Evolutionary conservation across 2,329 filamentous ascomycete genomes (phyloP).

Genomic region (Fusarium sp.): DNA sequence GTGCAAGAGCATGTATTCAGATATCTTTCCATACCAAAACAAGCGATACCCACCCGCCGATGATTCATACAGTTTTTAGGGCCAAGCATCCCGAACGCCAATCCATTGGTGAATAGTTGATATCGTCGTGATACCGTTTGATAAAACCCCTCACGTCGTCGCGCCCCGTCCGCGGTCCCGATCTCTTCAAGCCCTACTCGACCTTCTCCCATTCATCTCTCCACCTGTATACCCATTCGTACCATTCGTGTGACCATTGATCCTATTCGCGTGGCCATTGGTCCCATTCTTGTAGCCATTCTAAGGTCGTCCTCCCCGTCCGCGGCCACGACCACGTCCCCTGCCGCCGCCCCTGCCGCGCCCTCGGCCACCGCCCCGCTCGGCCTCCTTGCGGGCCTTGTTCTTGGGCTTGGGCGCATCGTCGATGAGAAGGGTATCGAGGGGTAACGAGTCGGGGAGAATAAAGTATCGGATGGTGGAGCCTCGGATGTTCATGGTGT

Average conservation of each 20-base stretch:
- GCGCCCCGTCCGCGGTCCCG: constrained; percentile 23
- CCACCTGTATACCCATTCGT: neutral
- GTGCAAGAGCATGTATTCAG: constrained; percentile 46
- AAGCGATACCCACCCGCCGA: constrained; percentile 44
- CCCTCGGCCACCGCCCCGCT: constrained; percentile 67
- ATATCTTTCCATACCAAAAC: constrained; percentile 48
- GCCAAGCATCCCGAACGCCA: constrained; percentile 52
- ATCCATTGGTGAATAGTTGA: constrained; percentile 45
- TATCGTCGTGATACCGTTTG: constrained; percentile 37
- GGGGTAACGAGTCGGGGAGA: constrained; percentile 91
- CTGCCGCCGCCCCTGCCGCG: constrained; percentile 66
- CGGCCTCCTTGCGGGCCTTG: constrained; percentile 94
- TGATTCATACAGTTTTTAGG: constrained; percentile 45
- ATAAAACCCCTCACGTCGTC: constrained; percentile 23
- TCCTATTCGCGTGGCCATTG: neutral
- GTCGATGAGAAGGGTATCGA: constrained; percentile 95
- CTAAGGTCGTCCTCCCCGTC: constrained; percentile 50
- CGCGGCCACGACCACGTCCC: constrained; percentile 62
- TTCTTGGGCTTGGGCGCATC: constrained; percentile 99
- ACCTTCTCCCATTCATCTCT: neutral
- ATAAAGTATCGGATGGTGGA: constrained; percentile 97
- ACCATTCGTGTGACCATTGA: too few relatives aligned
- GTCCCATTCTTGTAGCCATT: neutral
- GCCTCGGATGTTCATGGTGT: constrained; percentile 96
- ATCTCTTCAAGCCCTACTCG: constrained; percentile 8